These are phyloP conservation scores for Didymella sp. DNA, from an alignment of 2,329 filamentous ascomycete species.

Conservation along the genomic window DNA sequence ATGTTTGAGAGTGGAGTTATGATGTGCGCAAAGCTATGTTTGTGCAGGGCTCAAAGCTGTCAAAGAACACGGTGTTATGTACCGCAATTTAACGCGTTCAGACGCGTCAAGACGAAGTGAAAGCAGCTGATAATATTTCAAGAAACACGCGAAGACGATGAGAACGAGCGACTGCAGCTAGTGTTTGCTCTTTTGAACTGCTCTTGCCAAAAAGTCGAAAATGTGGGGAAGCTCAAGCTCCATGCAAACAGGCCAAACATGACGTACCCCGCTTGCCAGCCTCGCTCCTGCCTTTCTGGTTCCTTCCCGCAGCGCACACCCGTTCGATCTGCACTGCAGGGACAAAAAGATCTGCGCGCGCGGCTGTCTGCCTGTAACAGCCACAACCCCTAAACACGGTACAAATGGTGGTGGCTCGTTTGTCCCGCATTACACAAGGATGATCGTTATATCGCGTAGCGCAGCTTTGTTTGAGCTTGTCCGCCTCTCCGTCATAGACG, in stretches of 20 bases:
- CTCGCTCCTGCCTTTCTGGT: not conserved
- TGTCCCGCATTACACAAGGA: conserved; percentile 1
- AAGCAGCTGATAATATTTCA: not conserved
- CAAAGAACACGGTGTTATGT: conserved; percentile 16
- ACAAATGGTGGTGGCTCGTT: not conserved
- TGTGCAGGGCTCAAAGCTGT: not conserved
- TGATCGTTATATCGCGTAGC: conserved; percentile 9
- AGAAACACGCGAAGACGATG: not conserved
- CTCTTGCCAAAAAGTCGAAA: conserved; percentile 2
- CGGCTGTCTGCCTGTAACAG: conserved; percentile 5
- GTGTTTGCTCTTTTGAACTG: not conserved
- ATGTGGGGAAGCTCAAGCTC: conserved; percentile 1
- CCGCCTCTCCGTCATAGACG: not conserved
- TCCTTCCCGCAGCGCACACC: not conserved
- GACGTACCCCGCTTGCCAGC: conserved; percentile 2
- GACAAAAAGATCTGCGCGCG: conserved; percentile 11
- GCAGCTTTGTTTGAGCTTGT: not conserved
- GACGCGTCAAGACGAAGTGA: not conserved
- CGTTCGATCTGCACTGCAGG: conserved; percentile 16
- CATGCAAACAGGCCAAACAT: conserved; percentile 16
- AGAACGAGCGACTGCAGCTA: not conserved
- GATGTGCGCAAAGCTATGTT: not conserved
- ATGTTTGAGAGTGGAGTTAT: not conserved
- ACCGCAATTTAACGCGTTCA: not conserved
- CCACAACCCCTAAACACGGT: conserved; percentile 7